Evolutionary conservation across 768 basidiomycete genomes (phyloP).

Genomic region (Russula earlei): DNA sequence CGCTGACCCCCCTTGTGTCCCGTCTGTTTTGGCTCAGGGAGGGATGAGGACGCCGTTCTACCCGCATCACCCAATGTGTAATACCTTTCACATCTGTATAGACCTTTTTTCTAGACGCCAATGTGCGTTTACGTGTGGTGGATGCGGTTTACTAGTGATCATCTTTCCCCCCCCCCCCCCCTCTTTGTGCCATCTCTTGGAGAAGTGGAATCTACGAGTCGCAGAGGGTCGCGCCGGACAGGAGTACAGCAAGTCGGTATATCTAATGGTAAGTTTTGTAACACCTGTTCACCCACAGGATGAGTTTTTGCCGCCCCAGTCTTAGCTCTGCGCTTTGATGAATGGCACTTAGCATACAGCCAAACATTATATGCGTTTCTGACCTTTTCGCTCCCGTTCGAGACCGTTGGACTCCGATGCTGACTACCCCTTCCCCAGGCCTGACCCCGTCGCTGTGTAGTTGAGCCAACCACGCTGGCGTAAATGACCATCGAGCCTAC

Average conservation of each 20-base stretch:
- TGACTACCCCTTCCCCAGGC: neutral
- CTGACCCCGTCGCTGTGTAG: no score
- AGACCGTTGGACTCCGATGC: neutral
- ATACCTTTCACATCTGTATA: constrained; percentile 10
- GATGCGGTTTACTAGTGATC: neutral
- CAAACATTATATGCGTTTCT: constrained; percentile 20
- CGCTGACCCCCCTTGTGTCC: constrained; percentile 2
- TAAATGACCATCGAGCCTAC: no score
- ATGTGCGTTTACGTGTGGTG: neutral
- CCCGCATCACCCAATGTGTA: constrained; percentile 34
- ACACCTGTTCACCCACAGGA: neutral
- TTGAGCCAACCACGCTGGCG: no score
- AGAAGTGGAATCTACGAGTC: neutral
- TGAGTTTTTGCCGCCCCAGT: constrained; percentile 22
- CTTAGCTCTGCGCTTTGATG: constrained; percentile 20
- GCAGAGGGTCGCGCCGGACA: no score
- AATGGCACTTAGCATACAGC: constrained; percentile 20
- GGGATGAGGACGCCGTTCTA: constrained; percentile 62
- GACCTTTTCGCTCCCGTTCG: constrained; percentile 2
- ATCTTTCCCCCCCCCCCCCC: neutral
- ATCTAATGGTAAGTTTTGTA: neutral
- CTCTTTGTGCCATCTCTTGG: neutral
- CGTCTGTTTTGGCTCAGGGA: constrained; percentile 36
- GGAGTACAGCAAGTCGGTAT: neutral
- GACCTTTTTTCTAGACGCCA: constrained; percentile 11